Evolutionary conservation across 768 basidiomycete species (phyloP), one percentile per base, ranked within the genome.

Genomic region (Heimioporus sp.): DNA sequence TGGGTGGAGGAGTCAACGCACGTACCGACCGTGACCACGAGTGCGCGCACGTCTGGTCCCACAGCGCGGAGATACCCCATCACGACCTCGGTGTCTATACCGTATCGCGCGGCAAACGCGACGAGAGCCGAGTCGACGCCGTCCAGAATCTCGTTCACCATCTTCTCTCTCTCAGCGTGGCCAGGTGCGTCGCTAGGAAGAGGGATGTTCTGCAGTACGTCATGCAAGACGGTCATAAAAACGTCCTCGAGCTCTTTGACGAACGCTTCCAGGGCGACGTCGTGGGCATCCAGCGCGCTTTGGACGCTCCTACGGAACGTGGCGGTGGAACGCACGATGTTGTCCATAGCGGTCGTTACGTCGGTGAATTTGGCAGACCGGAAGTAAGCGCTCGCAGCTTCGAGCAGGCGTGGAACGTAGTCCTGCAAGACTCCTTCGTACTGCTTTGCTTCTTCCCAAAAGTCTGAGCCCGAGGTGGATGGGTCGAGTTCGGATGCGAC

Each of bases 1-100:
- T n/a, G n/a, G 1, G 9, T 1, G 3, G 1, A 21, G 5, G 4
- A 12, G 15, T 19, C 17, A n/a, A 24, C 13, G 38, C 13, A 51
- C 53, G n/a, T 53, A 59, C 60, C 49, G 1, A 62, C 41, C 3
- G 43, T 30, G 11, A 55, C 60, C 2, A 16, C 41, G 12, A 61
- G 57, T 7, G 36, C 21, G 0, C 40, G 44, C 10, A 62, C 32
- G 0, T 47, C 56, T 11, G 47, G 60, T 17, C 35, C 52, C 42
- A 62, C 34, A 21, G 17, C 11, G 0, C 8, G 15, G 7, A 59
- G 2, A 39, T 59, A 62, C 3, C 12, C 36, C 0, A 9, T 31
- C 3, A 59, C 49, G 2, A 48, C 20, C 2, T 51, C 17, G 42
- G 55, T 57, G 3, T 54, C 37, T 4, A 62, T 46, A 4, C 46